Evolutionary conservation across 139 green algal species (phyloP), one percentile per base, ranked within the genome.

Genomic region (Yamagishiella unicocca): DNA sequence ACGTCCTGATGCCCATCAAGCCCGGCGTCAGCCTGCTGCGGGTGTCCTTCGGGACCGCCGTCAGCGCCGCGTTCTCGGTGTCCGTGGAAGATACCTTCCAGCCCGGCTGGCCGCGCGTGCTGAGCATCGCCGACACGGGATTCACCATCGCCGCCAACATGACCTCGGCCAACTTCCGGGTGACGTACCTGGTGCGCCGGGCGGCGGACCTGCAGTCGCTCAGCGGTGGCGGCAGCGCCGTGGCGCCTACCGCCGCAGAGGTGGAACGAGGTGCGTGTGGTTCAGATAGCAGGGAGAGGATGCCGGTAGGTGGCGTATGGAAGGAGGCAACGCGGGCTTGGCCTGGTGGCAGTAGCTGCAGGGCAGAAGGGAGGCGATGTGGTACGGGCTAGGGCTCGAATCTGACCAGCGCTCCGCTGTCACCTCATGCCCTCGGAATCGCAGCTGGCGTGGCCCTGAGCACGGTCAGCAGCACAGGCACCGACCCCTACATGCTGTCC

Each of bases 41-140:
- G 1, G 66, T 88, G 40, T 64, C 73, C 42, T 88, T 90, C n/a
- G 71, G 77, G 24, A 43, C 53, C 25, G 27, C 46, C 46, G 40
- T 62, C n/a, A 54, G 29, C 43, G 38, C 40, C 17, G 43, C 8
- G n/a, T 86, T 86, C 46, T 64, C 71, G 4, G 42, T 92, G 33
- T 64, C 64, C 9, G 88, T 91, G 38, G 74, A 89, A 29, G 90
- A 93, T 38, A 90, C 90, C 1, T 92, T 91, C 73, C 75, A 86
- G 62, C 40, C 66, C 3, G 70, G 46, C 19, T 93, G 82, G 84
- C 90, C 90, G 42, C n/a, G 27, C 10, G 83, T 84, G n/a, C 27
- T 54, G 21, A 35, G n/a, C 42, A 62, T 87, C n/a, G n/a, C 17
- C 14, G 83, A 88, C 71, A 76, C 54, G 6, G 83, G 42, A 29